Base-by-base conservation (phyloP, 148 eudicot genomes). In the Rhododendron simsii region DNA sequence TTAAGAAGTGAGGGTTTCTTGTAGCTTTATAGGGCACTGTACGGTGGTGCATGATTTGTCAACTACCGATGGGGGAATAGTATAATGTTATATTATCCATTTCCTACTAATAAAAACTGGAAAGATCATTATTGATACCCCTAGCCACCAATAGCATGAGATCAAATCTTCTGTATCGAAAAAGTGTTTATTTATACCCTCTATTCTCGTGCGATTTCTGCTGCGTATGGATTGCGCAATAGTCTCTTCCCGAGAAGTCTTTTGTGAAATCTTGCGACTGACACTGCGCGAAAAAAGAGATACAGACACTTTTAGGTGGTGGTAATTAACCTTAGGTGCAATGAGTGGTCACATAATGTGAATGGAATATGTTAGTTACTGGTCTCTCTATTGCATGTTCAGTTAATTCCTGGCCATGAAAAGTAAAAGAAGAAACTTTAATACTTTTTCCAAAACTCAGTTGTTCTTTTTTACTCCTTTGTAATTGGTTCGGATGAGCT, bases 1-100 rank as follows among this genome's bases (percentile, higher is more conserved):
- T 45, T 47, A 23, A 28, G 20, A 48, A 50, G 61, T 50, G 57
- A 80, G 51, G 82, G 82, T 50, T 47, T 26, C 53, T 50, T 28
- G 82, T 37, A 28, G 57, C 30, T 80, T 80, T 80, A 80, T 80
- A 80, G 82, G 37, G 5, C 35, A 80, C 82, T 48, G 33, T 26
- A 80, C 33, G 73, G 33, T 0, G 14, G 4, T 26, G 73, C 26
- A 8, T 67, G 33, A 11, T 67, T 67, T 67, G 73, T 67, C 73
- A 67, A 26, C 73, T 26, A 67, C 33, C 9, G 5, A n/a, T 67
- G 73, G 28, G 33, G 33, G 15, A 26, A 67, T 67, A 67, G 12
- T n/a, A 26, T 67, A 67, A 67, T 67, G 73, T n/a, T 26, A 11
- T 9, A 67, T 9, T 11, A 67, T 10, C 73, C 73, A 26, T 9